Evolutionary conservation across 768 basidiomycete genomes (phyloP), one percentile per base, ranked within the genome.

Genomic region (Omphalotus guepiniiformis): DNA sequence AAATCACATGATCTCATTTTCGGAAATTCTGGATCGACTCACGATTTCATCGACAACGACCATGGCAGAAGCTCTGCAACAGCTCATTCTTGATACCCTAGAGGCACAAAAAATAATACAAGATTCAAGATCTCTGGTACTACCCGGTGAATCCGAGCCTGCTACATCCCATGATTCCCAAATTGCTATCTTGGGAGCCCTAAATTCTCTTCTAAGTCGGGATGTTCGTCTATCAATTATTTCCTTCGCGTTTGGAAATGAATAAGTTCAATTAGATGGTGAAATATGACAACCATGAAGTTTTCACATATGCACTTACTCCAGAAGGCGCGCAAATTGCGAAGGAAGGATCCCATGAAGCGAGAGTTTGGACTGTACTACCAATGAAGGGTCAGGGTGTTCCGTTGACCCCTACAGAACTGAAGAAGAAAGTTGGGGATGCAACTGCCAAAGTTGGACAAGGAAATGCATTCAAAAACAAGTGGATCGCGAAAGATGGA

Each of bases 401-500:
- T 30, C 83, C 92, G 7, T 50, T 95, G 29, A 75, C 79, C 3
- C 72, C 79, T 0, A 78, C 72, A 39, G 79, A 88, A 49, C 71
- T 97, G 12, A 88, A 88, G 66, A 76, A 78, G 51, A 64, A 65
- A 49, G 78, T 98, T 12, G 95, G 95, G 12, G 87, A 89, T 48
- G 93, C 96, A 57, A 77, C 82, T 6, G 84, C 91, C 13, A 96
- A 94, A 69, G 79, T 97, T 48, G 96, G 96, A 1, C 96, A 98
- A 69, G 87, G 87, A 7, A 80, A 88, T 54, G 96, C 95, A 16
- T 96, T 99, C 78, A 97, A 94, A 72, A 93, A 88, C 57, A 89
- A 88, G 47, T 99, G 96, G 96, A 92, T 98, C 52, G 76, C 73
- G 18, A 98, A 97, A 65, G 88, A 95, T 53, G 91, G 88, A 6